Evolutionary conservation across 306 rosid genomes (phyloP), one percentile per base, ranked within the genome.

Genomic region (Arachis hypogaea): DNA sequence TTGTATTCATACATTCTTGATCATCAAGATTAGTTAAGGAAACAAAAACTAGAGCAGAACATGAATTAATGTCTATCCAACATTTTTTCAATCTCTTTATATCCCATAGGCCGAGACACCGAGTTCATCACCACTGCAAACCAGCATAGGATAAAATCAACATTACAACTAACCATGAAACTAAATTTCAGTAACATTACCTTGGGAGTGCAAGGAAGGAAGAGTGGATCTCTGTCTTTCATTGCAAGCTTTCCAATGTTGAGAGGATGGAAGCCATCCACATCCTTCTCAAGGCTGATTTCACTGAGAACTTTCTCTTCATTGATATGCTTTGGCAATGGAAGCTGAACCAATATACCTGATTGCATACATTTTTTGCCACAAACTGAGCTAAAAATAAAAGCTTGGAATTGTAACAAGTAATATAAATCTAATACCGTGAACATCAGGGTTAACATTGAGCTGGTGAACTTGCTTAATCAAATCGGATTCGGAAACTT

Each of bases 311-410:
- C 89, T 41, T 80, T 86, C 87, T 91, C 96, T 80, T 91, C 97
- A 67, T 91, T 86, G 81, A 93, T 86, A 80, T 93, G 97, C 74
- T 82, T 91, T 7, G 98, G 96, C 88, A 91, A 82, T 18, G 96
- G 98, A 82, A 93, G 98, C 69, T 93, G 97, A 83, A 93, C 92
- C 82, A 91, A 84, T 73, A 93, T 91, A 71, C 98, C 98, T 93
- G 77, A 9, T 43, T 52, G 58, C 58, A 52, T n/a, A 78, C 28
- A 22, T 22, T 22, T 22, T 22, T 22, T 22, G 28, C 28, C 28
- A 22, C 28, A 7, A 62, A 55, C 51, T 33, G 38, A 33, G 38
- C 38, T 33, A 33, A 2, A 33, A 33, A 33, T 11, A 18, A 6
- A 33, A 51, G 44, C 11, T 36, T 44, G 1, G 11, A 50, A 50